Evolutionary conservation across 345 rosid species (phyloP).

Genomic region (Xanthoceras sorbifolium): DNA sequence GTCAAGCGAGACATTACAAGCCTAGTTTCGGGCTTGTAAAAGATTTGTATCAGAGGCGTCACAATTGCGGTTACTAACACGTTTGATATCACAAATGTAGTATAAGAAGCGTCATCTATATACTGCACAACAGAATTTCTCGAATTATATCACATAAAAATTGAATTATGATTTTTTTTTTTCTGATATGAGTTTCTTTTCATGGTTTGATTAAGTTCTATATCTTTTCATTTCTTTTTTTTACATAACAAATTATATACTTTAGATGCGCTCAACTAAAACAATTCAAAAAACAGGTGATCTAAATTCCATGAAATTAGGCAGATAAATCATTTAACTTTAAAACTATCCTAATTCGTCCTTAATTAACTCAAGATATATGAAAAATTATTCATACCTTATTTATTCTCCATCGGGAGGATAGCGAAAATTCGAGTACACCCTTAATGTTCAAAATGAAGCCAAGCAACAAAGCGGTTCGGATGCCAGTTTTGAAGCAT

Average conservation of each 20-base stretch:
- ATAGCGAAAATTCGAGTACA: background rate
- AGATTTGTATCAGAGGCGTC: conserved; percentile 12
- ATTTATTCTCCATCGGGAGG: background rate
- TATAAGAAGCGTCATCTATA: conserved; percentile 12
- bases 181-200: too few relatives aligned
- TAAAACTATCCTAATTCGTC: background rate
- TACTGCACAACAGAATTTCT: conserved; percentile 11
- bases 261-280: too few relatives aligned
- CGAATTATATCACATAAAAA: too few relatives aligned
- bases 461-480: conserved; percentile 24
- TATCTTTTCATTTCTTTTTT: too few relatives aligned
- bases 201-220: too few relatives aligned
- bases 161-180: too few relatives aligned
- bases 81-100: conserved; percentile 24
- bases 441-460: conserved; percentile 30
- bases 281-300: too few relatives aligned
- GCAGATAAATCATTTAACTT: too few relatives aligned
- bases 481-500: conserved; percentile 2
- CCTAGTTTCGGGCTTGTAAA: conserved; percentile 25
- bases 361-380: too few relatives aligned
- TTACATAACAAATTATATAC: too few relatives aligned
- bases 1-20: background rate
- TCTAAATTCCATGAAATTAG: too few relatives aligned
- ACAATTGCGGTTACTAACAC: conserved; percentile 24
- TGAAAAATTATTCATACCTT: conserved; percentile 2